phyloP scores from a whole-genome alignment of 352 stramenopile species.

The Pythium catenulatum region DNA sequence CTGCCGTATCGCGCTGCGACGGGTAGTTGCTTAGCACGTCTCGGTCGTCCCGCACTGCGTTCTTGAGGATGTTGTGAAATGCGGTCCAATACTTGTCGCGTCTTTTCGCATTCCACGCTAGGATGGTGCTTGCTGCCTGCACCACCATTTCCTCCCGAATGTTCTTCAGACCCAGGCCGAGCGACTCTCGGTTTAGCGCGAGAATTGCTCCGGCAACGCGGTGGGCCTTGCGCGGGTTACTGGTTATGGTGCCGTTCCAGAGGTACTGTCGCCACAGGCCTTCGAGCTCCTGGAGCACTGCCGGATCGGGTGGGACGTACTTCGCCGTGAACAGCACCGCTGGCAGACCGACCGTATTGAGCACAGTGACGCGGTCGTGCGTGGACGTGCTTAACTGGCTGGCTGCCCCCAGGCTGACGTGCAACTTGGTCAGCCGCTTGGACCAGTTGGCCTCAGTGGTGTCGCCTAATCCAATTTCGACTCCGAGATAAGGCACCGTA shows the following conservation, averaged over 20 bases:
- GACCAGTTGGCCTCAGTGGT: neutral
- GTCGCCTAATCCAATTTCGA: conserved; percentile 24
- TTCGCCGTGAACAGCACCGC: conserved; percentile 28
- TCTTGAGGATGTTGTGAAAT: neutral
- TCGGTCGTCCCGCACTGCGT: too few relatives aligned
- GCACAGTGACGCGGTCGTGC: neutral
- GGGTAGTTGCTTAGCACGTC: neutral
- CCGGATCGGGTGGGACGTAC: neutral
- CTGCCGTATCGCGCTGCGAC: neutral
- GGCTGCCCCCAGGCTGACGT: neutral
- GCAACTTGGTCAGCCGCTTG: neutral
- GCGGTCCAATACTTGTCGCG: conserved; percentile 15
- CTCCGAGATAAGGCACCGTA: conserved; percentile 26
- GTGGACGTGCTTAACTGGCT: neutral
- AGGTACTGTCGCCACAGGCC: neutral
- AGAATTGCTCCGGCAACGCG: neutral
- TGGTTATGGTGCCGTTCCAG: conserved; percentile 7
- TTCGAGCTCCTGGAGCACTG: neutral
- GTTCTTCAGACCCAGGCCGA: neutral
- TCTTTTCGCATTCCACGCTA: neutral
- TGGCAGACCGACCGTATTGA: conserved; percentile 21
- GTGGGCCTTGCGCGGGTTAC: neutral
- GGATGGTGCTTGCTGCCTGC: neutral
- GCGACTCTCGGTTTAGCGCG: neutral
- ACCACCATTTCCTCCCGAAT: neutral